phyloP scores from a whole-genome alignment of 108 stramenopile genomes.

The Nitzschia palea region DNA sequence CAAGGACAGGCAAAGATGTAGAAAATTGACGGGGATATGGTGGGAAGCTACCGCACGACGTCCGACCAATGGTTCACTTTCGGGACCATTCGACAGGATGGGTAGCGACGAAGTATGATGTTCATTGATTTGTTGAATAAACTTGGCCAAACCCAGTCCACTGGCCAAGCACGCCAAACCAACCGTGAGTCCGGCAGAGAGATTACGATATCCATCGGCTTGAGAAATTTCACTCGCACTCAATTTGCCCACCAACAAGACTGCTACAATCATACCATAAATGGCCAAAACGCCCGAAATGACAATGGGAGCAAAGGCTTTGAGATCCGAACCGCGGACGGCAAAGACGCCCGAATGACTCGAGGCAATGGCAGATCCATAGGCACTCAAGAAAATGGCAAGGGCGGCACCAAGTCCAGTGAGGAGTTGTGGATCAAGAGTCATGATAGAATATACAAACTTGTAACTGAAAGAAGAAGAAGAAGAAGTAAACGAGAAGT shows the following conservation, averaged over 20 bases:
- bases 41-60: not conserved
- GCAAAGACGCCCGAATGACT: slow-evolving; percentile 47
- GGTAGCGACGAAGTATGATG: not conserved
- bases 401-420: slow-evolving; percentile 45
- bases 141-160: slow-evolving; percentile 52
- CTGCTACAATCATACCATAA: slow-evolving; percentile 57
- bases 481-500: no score
- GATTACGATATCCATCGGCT: slow-evolving; percentile 43
- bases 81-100: not conserved
- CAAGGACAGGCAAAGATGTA: slow-evolving; percentile 23
- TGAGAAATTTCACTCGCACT: slow-evolving; percentile 21
- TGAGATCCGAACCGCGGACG: slow-evolving; percentile 24
- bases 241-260: slow-evolving; percentile 37
- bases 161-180: slow-evolving; percentile 54
- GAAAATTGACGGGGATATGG: not conserved
- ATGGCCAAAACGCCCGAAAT: slow-evolving; percentile 60
- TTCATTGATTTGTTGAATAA: slow-evolving; percentile 37
- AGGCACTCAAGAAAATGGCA: slow-evolving; percentile 42
- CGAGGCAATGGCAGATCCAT: slow-evolving; percentile 48
- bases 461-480: no score
- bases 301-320: slow-evolving; percentile 49
- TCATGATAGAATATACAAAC: no score
- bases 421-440: slow-evolving; percentile 22
- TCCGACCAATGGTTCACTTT: slow-evolving; percentile 7
- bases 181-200: slow-evolving; percentile 54